A percentile compares a stretch with the other conserved stretches of the same genome.
Conservation (phyloP, 306 rosid genomes). For the Styphnolobium japonicum region DNA sequence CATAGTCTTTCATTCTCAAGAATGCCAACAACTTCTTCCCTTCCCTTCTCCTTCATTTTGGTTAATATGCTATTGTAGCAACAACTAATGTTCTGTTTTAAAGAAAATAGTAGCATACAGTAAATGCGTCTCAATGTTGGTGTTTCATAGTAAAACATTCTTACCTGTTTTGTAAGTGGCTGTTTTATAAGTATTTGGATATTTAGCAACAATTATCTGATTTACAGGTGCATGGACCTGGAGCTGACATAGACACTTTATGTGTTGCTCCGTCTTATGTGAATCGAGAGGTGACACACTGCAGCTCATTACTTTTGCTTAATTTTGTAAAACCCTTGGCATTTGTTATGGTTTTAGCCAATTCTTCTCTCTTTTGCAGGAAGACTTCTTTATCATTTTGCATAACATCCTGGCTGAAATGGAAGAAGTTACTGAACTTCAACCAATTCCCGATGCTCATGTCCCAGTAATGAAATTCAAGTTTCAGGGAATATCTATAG, state of each 20-base stretch:
- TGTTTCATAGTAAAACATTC: not conserved
- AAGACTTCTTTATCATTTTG: constrained; percentile 80
- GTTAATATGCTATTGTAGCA: not conserved
- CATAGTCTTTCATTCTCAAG: not conserved
- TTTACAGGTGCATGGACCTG: constrained; percentile 91
- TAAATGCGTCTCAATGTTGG: not conserved
- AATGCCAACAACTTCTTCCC: not conserved
- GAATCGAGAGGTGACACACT: constrained; percentile 66
- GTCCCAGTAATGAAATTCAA: constrained; percentile 98
- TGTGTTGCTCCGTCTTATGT: constrained; percentile 94
- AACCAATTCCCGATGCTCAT: constrained; percentile 89
- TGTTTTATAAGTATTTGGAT: constrained; percentile 4
- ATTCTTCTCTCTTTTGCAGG: constrained; percentile 49
- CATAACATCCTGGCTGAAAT: constrained; percentile 74
- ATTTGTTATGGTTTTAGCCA: constrained; percentile 23
- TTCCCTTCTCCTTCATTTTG: not conserved
- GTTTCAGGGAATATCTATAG: constrained; percentile 84
- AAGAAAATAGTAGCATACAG: not conserved
- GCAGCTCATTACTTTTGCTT: constrained; percentile 15
- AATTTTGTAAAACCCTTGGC: not conserved
- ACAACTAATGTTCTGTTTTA: not conserved
- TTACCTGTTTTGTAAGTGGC: constrained; percentile 9
- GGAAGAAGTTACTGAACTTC: constrained; percentile 93
- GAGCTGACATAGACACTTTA: constrained; percentile 76
- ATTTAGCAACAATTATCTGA: constrained; percentile 7